Conservation (phyloP, 2,329 filamentous ascomycete species). For the Teratosphaeria gauchensis region DNA sequence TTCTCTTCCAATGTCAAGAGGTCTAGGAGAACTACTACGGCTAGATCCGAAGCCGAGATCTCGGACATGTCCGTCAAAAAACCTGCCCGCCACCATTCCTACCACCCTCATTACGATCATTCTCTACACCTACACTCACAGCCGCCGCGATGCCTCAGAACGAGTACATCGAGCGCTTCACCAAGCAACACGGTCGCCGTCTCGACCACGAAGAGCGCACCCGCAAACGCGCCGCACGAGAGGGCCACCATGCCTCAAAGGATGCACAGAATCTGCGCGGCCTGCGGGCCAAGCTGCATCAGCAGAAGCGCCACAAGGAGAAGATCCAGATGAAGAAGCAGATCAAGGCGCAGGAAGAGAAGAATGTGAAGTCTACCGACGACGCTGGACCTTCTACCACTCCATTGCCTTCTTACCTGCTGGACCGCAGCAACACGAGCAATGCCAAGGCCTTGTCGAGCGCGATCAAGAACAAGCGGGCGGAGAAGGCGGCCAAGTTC, state of each 20-base stretch:
- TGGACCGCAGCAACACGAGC: slow-evolving; percentile 66
- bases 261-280: slow-evolving; percentile 91
- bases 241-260: slow-evolving; percentile 77
- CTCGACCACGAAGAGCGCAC: slow-evolving; percentile 80
- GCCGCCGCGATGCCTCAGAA: slow-evolving; percentile 59
- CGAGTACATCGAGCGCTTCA: slow-evolving; percentile 66
- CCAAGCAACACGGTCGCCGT: slow-evolving; percentile 47
- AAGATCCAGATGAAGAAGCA: slow-evolving; percentile 97
- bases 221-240: slow-evolving; percentile 79
- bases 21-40: background rate
- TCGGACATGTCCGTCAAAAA: background rate
- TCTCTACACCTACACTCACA: background rate
- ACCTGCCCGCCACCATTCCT: background rate
- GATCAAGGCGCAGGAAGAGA: slow-evolving; percentile 91
- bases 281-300: slow-evolving; percentile 82
- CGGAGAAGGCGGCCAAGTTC: slow-evolving; percentile 90
- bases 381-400: slow-evolving; percentile 69
- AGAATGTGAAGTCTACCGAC: slow-evolving; percentile 79
- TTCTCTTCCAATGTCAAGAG: background rate
- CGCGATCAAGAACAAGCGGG: slow-evolving; percentile 91
- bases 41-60: background rate
- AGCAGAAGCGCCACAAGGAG: slow-evolving; percentile 88
- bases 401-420: slow-evolving; percentile 82
- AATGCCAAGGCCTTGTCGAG: slow-evolving; percentile 67
- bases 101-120: background rate